Percentiles rank a stretch among this genome's conserved stretches.
Evolutionary conservation across 106 monocot species (phyloP).

Genomic region (Dendrobium officinale): DNA sequence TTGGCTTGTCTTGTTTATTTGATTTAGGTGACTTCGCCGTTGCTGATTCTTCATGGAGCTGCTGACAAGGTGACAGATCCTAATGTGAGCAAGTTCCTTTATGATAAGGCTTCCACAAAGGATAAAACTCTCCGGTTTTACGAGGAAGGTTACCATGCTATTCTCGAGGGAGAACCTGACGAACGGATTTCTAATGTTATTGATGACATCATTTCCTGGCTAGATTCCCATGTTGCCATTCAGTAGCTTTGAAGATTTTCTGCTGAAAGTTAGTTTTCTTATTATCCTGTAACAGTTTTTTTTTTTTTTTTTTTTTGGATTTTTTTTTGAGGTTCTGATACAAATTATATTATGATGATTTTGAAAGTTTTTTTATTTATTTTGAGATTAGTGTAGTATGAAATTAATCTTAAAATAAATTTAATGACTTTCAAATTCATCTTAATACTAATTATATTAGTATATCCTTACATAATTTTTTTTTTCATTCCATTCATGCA

Average conservation of each 20-base stretch:
- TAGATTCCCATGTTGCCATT: conserved; percentile 50
- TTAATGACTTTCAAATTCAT: too few species aligned
- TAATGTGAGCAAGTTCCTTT: conserved; percentile 71
- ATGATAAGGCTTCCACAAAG: conserved; percentile 49
- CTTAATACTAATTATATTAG: too few species aligned
- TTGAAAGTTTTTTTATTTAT: too few species aligned
- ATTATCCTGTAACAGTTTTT: not conserved
- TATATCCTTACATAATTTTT: too few species aligned
- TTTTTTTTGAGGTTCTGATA: too few species aligned
- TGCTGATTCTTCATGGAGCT: conserved; percentile 94
- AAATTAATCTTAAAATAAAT: too few species aligned
- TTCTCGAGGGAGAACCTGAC: conserved; percentile 94
- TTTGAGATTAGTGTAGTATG: too few species aligned
- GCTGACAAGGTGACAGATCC: conserved; percentile 94
- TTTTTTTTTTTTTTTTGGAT: too few species aligned
- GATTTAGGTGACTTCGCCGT: conserved; percentile 62
- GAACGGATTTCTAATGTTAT: conserved; percentile 66
- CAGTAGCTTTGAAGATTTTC: not conserved
- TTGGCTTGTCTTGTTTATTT: not conserved
- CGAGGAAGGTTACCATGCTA: conserved; percentile 72
- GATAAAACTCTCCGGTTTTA: conserved; percentile 87
- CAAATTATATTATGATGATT: too few species aligned
- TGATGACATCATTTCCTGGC: conserved; percentile 64
- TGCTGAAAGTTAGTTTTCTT: not conserved
- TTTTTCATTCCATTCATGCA: too few species aligned